Evolutionary conservation across 2,329 filamentous ascomycete genomes (phyloP).

Genomic region (Diaporthe aspalathi): DNA sequence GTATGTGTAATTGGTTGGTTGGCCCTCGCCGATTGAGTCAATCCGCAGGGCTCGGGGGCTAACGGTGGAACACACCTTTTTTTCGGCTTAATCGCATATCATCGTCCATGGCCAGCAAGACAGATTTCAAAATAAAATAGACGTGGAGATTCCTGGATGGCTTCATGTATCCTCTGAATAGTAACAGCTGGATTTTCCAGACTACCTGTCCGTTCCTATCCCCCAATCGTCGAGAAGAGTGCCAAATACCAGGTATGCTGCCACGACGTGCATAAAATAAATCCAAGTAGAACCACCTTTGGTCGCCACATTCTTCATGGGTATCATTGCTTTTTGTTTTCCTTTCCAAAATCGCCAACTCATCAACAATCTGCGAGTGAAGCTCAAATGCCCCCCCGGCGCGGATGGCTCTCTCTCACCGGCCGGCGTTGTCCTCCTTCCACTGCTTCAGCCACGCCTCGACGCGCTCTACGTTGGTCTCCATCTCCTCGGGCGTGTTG

Average conservation of each 20-base stretch:
- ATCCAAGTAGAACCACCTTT: neutral
- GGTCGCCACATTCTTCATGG: constrained; percentile 20
- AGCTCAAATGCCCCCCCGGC: neutral
- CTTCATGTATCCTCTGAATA: neutral
- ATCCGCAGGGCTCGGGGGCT: constrained; percentile 5
- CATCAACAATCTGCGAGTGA: neutral
- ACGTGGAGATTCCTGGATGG: neutral
- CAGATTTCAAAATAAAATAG: neutral
- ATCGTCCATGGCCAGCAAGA: neutral
- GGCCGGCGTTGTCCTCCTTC: constrained; percentile 72
- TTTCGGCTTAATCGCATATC: constrained; percentile 30
- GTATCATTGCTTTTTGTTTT: constrained; percentile 35
- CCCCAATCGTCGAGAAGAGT: too few species aligned
- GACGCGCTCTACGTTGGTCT: constrained; percentile 87
- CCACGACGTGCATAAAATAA: neutral
- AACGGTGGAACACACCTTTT: neutral
- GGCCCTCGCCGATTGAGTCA: constrained; percentile 20
- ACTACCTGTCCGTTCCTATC: neutral
- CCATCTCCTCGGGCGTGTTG: constrained; percentile 85
- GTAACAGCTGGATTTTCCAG: neutral
- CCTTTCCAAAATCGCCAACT: neutral
- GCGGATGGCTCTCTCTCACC: neutral
- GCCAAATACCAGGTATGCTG: neutral
- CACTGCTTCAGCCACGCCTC: constrained; percentile 85
- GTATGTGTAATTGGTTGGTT: neutral